Percentiles rank a stretch among this genome's conserved stretches.
These are phyloP conservation scores for Ziziphus jujuba DNA, from an alignment of 306 rosid genomes.

Conservation along the genomic window DNA sequence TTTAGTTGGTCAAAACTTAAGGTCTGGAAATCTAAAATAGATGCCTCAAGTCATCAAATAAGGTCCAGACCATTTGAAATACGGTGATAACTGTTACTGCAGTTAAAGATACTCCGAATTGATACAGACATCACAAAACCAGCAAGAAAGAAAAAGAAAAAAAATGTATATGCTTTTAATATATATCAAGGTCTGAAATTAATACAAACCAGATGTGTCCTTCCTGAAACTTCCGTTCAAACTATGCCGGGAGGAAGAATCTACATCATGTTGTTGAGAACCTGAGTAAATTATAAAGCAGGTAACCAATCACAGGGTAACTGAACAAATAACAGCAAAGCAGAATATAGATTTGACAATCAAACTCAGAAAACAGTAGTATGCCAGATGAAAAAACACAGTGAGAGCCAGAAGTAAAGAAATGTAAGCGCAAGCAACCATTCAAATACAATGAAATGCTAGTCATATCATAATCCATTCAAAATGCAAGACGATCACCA, in stretches of 20 bases:
- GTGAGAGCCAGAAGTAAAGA: too few species aligned
- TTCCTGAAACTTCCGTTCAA: constrained; percentile 49
- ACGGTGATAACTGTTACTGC: too few species aligned
- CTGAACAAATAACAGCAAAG: neutral
- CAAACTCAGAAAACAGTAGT: neutral
- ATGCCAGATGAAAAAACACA: too few species aligned
- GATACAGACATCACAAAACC: neutral
- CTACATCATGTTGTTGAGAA: constrained; percentile 35
- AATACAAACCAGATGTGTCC: constrained; percentile 38
- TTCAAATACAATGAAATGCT: too few species aligned
- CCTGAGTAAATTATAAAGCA: constrained; percentile 11
- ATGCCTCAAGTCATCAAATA: too few species aligned
- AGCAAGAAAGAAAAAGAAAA: too few species aligned
- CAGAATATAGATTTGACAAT: neutral
- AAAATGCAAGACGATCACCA: too few species aligned
- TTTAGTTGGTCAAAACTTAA: too few species aligned
- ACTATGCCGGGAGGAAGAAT: constrained; percentile 33
- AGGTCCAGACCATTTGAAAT: too few species aligned
- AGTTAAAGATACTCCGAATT: neutral
- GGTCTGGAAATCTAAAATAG: too few species aligned
- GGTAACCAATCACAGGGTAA: neutral
- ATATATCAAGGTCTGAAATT: neutral
- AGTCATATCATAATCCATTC: too few species aligned
- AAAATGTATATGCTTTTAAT: neutral
- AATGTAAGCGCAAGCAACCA: too few species aligned